Conservation (phyloP, 2,329 filamentous ascomycete genomes). For the Botrytis sinoallii region DNA sequence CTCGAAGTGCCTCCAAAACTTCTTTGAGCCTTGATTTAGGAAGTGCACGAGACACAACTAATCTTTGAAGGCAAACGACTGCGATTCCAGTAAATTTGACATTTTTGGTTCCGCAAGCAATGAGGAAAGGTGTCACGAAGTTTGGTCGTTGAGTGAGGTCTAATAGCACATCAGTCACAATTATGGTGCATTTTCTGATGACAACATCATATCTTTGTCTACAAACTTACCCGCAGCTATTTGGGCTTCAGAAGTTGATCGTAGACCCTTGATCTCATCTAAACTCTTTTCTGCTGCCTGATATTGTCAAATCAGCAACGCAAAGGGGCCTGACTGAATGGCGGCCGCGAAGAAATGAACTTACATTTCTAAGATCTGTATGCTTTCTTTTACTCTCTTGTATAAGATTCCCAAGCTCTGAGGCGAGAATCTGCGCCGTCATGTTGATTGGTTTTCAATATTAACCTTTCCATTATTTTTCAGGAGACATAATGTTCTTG, state of each 20-base stretch:
- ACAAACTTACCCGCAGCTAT: slow-evolving; percentile 39
- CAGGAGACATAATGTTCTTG: slow-evolving; percentile 9
- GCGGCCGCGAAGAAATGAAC: slow-evolving; percentile 31
- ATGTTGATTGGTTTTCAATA: slow-evolving; percentile 47
- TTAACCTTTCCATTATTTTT: slow-evolving; percentile 27
- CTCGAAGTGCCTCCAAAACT: slow-evolving; percentile 81
- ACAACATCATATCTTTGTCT: not conserved
- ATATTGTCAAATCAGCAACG: slow-evolving; percentile 40
- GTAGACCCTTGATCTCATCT: slow-evolving; percentile 77
- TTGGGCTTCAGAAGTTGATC: slow-evolving; percentile 67
- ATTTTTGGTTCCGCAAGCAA: slow-evolving; percentile 89
- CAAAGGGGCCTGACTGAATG: slow-evolving; percentile 16
- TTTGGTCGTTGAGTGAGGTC: slow-evolving; percentile 77
- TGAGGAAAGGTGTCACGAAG: slow-evolving; percentile 90
- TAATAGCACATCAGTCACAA: slow-evolving; percentile 40
- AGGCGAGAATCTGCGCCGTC: slow-evolving; percentile 85
- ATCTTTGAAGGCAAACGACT: slow-evolving; percentile 81
- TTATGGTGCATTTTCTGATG: not conserved
- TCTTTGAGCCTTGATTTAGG: slow-evolving; percentile 78
- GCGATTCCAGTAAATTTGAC: slow-evolving; percentile 85
- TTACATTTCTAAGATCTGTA: slow-evolving; percentile 78
- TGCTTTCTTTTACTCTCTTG: slow-evolving; percentile 96
- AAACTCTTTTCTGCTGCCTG: slow-evolving; percentile 88
- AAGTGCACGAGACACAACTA: slow-evolving; percentile 78
- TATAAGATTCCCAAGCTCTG: slow-evolving; percentile 85